Conservation (phyloP, 1,284 basidiomycete species). For the Cutaneotrichosporon sp. region DNA sequence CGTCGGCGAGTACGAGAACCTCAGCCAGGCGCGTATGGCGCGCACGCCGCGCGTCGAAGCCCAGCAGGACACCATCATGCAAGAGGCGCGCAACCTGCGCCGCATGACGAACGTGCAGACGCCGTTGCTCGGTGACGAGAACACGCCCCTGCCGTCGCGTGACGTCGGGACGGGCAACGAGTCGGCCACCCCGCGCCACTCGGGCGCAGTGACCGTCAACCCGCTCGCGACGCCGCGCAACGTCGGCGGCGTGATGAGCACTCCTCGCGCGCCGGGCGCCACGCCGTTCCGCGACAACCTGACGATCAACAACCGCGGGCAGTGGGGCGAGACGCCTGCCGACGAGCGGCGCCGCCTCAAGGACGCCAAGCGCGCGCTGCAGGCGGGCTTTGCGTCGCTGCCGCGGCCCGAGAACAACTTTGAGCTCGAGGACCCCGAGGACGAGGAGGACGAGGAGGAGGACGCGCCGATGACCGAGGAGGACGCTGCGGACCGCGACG, state of each 20-base stretch:
- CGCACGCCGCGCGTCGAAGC: conserved; percentile 83
- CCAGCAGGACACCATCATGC: conserved; percentile 86
- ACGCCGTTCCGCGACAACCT: conserved; percentile 87
- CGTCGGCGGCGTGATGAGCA: conserved; percentile 59
- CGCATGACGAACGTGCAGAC: conserved; percentile 92
- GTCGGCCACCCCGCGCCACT: conserved; percentile 84
- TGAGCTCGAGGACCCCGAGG: conserved; percentile 86
- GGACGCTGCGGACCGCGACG: conserved; percentile 92
- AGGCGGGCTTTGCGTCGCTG: conserved; percentile 77
- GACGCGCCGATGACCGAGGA: conserved; percentile 63
- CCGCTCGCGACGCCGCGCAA: conserved; percentile 81
- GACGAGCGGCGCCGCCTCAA: conserved; percentile 66
- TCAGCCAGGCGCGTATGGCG: conserved; percentile 85
- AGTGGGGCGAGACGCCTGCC: conserved; percentile 69
- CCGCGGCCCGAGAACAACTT: conserved; percentile 98
- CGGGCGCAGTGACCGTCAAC: conserved; percentile 89
- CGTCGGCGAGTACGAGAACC: conserved; percentile 86
- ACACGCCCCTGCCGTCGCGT: conserved; percentile 81
- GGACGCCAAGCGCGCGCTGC: conserved; percentile 70
- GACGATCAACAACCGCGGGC: conserved; percentile 72
- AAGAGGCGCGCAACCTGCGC: conserved; percentile 91
- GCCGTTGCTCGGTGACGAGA: conserved; percentile 93
- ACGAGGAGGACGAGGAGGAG: conserved; percentile 58
- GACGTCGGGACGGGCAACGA: conserved; percentile 75
- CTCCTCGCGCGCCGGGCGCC: conserved; percentile 62